phyloP scores from a whole-genome alignment of 805 yeast genomes.

The Ogataea philodendri region DNA sequence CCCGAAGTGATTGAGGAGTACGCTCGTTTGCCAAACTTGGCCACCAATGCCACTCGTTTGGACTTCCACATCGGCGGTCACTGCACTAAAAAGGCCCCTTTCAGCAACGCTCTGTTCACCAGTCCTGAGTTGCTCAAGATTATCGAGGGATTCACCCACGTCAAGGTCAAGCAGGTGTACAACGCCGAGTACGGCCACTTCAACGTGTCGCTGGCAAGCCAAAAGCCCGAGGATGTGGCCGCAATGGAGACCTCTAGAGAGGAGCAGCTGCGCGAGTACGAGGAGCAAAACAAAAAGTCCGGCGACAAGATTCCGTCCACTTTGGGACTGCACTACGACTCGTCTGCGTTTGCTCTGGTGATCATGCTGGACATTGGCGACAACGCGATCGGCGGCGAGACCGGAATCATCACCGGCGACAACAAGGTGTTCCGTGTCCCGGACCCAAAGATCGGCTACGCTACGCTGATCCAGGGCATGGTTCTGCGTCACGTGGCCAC shows the following conservation, averaged over 20 bases:
- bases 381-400: conserved; percentile 51
- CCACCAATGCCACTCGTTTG: conserved; percentile 32
- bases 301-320: conserved; percentile 43
- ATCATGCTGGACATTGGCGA: conserved; percentile 47
- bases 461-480: conserved; percentile 48
- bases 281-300: conserved; percentile 20
- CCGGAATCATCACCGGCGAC: conserved; percentile 45
- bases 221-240: conserved; percentile 19
- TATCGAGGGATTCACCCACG: conserved; percentile 48
- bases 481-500: conserved; percentile 47
- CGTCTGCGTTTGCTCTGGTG: conserved; percentile 47
- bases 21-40: conserved; percentile 39
- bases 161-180: conserved; percentile 43
- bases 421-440: conserved; percentile 29
- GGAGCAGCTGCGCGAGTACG: conserved; percentile 16
- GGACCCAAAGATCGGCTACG: conserved; percentile 46
- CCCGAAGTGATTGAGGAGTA: conserved; percentile 41
- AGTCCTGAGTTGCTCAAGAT: conserved; percentile 49
- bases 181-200: conserved; percentile 53
- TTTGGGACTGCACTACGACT: conserved; percentile 48
- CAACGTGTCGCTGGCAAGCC: conserved; percentile 42
- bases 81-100: conserved; percentile 39
- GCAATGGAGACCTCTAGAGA: conserved; percentile 16
- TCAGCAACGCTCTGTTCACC: conserved; percentile 49
- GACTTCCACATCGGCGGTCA: conserved; percentile 51